These are phyloP conservation scores for Kodamaea leandrae DNA, from an alignment of 805 yeast genomes.

Conservation along the genomic window DNA sequence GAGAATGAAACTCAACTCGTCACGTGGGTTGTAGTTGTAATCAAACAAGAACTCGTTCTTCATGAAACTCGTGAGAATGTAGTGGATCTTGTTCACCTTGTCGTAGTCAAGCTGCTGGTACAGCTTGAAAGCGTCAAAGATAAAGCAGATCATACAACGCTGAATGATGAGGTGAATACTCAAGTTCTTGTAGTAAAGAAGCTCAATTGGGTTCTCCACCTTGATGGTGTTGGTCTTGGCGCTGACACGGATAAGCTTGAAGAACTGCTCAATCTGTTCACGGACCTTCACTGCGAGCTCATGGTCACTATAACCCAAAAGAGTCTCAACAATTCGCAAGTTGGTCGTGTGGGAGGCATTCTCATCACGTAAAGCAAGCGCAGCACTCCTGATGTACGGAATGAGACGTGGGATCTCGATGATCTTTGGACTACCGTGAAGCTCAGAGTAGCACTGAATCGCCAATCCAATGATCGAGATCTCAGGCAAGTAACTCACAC, in stretches of 20 bases:
- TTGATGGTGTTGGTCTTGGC: conserved; percentile 21
- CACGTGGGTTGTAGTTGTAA: conserved; percentile 32
- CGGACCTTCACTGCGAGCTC: conserved; percentile 26
- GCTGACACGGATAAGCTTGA: conserved; percentile 26
- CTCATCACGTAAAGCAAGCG: conserved; percentile 21
- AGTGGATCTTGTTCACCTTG: conserved; percentile 26
- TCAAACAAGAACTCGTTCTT: conserved; percentile 45
- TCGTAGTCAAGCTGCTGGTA: conserved; percentile 7
- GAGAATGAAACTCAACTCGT: conserved; percentile 28
- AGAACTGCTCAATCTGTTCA: conserved; percentile 26
- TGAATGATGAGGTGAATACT: conserved; percentile 53
- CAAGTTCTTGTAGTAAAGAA: conserved; percentile 57
- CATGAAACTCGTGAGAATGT: conserved; percentile 37
- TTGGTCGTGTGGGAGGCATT: conserved; percentile 23
- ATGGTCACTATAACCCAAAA: conserved; percentile 18
- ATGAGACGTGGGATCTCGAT: conserved; percentile 24
- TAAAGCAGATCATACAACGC: conserved; percentile 46
- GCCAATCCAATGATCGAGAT: conserved; percentile 50
- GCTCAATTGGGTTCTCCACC: conserved; percentile 51
- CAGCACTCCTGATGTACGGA: conserved; percentile 29
- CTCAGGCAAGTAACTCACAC: conserved; percentile 50
- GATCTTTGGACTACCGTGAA: conserved; percentile 13
- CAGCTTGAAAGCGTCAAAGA: conserved; percentile 8
- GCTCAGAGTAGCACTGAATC: conserved; percentile 32
- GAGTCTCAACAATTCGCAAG: conserved; percentile 17